Conservation (phyloP, 495 filamentous ascomycete species). For the Cercophora scortea region DNA sequence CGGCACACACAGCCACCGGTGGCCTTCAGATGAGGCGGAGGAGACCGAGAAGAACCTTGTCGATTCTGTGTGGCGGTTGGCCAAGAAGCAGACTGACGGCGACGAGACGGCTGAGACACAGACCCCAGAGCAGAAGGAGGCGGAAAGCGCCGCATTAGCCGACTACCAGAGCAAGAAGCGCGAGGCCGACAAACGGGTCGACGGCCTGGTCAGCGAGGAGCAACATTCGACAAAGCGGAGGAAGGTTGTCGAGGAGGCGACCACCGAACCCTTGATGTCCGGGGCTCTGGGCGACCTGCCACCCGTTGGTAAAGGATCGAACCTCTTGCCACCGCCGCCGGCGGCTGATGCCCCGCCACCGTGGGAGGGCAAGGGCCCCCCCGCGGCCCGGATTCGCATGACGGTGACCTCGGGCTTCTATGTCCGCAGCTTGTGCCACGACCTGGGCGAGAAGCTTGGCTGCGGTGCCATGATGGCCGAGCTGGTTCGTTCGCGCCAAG, state of each 20-base stretch:
- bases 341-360: constrained; percentile 26
- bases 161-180: constrained; percentile 40
- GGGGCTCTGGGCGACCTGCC: constrained; percentile 33
- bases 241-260: constrained; percentile 23
- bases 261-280: constrained; percentile 42
- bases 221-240: constrained; percentile 14
- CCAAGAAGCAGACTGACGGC: constrained; percentile 33
- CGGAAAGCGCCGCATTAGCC: constrained; percentile 35
- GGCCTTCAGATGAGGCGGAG: constrained; percentile 67
- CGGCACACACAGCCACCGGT: constrained; percentile 63
- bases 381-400: constrained; percentile 78
- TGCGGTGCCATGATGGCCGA: constrained; percentile 83
- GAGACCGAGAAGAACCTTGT: constrained; percentile 64
- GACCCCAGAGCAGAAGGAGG: constrained; percentile 38
- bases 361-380: constrained; percentile 46
- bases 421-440: constrained; percentile 86
- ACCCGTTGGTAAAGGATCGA: constrained; percentile 21
- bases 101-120: constrained; percentile 22
- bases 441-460: constrained; percentile 75
- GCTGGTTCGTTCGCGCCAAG: constrained; percentile 74
- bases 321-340: constrained; percentile 25
- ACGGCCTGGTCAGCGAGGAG: constrained; percentile 28
- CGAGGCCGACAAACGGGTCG: constrained; percentile 37
- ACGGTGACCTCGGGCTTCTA: constrained; percentile 96
- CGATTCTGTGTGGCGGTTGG: constrained; percentile 56